Conservation (phyloP, 306 rosid species). For the Malus sylvestris region DNA sequence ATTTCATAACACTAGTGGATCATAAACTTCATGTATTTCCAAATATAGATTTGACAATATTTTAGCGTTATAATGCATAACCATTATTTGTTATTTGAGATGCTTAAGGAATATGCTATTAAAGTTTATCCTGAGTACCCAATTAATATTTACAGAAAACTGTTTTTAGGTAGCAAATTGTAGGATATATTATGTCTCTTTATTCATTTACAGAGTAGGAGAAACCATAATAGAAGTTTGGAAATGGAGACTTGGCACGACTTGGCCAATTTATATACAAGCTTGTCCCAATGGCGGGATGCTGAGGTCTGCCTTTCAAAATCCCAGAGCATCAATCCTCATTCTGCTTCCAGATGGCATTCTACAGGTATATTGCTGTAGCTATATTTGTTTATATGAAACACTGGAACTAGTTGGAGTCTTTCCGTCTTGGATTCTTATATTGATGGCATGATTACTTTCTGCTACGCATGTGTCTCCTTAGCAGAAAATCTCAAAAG, state of each 20-base stretch:
- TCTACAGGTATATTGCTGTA: constrained; percentile 46
- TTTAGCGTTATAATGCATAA: not conserved
- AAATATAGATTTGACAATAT: not conserved
- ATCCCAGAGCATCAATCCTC: constrained; percentile 64
- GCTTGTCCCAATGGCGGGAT: constrained; percentile 70
- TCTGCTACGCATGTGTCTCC: not conserved
- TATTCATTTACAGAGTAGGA: constrained; percentile 36
- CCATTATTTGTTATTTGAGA: not conserved
- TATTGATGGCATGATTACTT: not conserved
- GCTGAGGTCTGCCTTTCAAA: constrained; percentile 85
- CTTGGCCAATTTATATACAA: constrained; percentile 60
- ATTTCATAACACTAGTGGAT: not conserved
- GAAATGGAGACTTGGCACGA: constrained; percentile 96
- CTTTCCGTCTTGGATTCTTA: not conserved
- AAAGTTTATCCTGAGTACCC: not conserved
- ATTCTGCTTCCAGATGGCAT: constrained; percentile 87
- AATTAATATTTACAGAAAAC: not conserved
- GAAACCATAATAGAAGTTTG: constrained; percentile 49
- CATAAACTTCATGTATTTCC: not conserved
- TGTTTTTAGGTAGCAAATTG: not conserved
- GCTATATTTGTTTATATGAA: not conserved
- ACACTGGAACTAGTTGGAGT: not conserved
- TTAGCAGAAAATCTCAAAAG: not conserved
- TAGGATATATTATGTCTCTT: not conserved
- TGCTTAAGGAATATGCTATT: not conserved